Evolutionary conservation across 352 stramenopile genomes (phyloP).

Genomic region (Labyrinthula sp.): DNA sequence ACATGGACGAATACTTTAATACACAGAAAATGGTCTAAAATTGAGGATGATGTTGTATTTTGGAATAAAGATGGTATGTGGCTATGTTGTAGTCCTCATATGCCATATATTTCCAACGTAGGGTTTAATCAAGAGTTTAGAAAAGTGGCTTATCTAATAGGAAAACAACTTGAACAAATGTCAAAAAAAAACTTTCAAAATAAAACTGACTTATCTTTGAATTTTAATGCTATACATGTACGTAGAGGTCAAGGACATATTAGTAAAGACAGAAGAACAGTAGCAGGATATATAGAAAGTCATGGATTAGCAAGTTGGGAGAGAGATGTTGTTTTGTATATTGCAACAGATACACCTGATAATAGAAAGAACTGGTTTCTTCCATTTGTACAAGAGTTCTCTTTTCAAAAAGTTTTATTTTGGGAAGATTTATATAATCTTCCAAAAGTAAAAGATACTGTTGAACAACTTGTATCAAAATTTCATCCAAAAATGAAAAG

Average conservation of each 20-base stretch:
- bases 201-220: too few species aligned
- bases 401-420: constrained; percentile 11
- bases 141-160: constrained; percentile 3
- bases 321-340: constrained; percentile 5
- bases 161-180: too few species aligned
- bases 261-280: constrained; percentile 8
- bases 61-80: constrained; percentile 28
- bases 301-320: constrained; percentile 7
- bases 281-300: constrained; percentile 18
- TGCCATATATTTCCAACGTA: constrained; percentile 15
- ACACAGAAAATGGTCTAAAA: constrained; percentile 1
- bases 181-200: too few species aligned
- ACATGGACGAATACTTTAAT: constrained; percentile 2
- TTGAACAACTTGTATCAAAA: too few species aligned
- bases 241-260: constrained; percentile 13
- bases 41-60: constrained; percentile 18
- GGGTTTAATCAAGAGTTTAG: constrained; percentile 15
- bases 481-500: constrained; percentile 6
- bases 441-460: too few species aligned
- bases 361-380: constrained; percentile 1
- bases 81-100: constrained; percentile 22
- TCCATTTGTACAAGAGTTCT: constrained; percentile 2
- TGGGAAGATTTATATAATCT: constrained; percentile 1
- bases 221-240: constrained; percentile 25
- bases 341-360: constrained; percentile 25